Conservation (phyloP, 306 rosid species). For the Quercus bicolor region DNA sequence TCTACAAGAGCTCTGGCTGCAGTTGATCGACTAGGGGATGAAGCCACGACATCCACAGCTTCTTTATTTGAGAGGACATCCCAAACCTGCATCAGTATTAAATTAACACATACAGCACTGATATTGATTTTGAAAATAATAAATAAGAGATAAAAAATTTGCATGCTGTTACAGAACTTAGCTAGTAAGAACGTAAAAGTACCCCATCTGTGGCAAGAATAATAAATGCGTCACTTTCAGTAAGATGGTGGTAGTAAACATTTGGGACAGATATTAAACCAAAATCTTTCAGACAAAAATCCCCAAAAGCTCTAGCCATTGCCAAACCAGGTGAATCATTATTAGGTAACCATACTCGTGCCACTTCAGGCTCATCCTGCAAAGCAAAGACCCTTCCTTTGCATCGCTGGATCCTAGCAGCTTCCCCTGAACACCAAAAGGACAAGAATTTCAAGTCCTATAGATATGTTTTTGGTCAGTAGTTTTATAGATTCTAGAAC, state of each 20-base stretch:
- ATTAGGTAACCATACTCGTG: constrained; percentile 58
- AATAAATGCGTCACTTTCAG: constrained; percentile 42
- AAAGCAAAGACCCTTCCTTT: constrained; percentile 58
- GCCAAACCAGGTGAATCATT: constrained; percentile 60
- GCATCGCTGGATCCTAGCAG: constrained; percentile 59
- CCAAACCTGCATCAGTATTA: constrained; percentile 37
- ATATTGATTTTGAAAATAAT: neutral
- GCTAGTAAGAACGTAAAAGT: constrained; percentile 15
- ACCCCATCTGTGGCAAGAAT: constrained; percentile 65
- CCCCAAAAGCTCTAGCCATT: constrained; percentile 64
- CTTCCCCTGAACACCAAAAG: constrained; percentile 35
- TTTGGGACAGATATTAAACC: constrained; percentile 55
- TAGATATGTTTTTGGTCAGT: neutral
- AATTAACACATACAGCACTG: neutral
- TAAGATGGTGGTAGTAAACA: constrained; percentile 38
- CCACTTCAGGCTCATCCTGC: constrained; percentile 62
- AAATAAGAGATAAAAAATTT: neutral
- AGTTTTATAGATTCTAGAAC: neutral
- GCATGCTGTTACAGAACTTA: neutral
- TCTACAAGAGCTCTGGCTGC: constrained; percentile 61
- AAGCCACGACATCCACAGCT: constrained; percentile 52
- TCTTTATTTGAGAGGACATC: constrained; percentile 56
- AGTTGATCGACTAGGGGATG: constrained; percentile 45
- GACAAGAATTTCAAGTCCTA: constrained; percentile 2
- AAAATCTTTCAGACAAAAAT: constrained; percentile 57